phyloP scores from a whole-genome alignment of 1,284 basidiomycete genomes.

The Thecaphora frezii region DNA sequence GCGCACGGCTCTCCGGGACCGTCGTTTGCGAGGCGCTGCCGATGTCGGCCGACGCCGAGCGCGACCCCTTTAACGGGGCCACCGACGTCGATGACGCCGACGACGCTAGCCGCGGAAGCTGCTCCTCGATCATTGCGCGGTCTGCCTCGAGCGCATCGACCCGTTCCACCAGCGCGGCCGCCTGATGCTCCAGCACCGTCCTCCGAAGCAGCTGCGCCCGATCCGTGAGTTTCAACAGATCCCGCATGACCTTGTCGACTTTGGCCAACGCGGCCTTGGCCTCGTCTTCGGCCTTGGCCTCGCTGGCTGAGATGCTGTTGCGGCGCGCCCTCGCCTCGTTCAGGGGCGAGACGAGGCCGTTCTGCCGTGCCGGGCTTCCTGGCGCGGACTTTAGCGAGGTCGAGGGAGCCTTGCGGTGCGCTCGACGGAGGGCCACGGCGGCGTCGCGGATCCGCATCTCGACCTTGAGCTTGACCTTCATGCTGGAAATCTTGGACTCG shows the following conservation, averaged over 20 bases:
- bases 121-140: constrained; percentile 23
- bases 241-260: constrained; percentile 39
- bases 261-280: constrained; percentile 29
- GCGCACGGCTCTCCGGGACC: constrained; percentile 8
- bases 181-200: constrained; percentile 44
- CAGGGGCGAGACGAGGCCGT: constrained; percentile 4
- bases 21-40: constrained; percentile 4
- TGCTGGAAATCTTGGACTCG: constrained; percentile 23
- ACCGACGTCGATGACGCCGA: constrained; percentile 27
- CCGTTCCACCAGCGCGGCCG: constrained; percentile 36
- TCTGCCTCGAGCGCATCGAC: constrained; percentile 34
- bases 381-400: neutral
- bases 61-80: constrained; percentile 22
- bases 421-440: constrained; percentile 42
- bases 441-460: constrained; percentile 45
- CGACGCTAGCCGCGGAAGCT: constrained; percentile 21
- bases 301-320: constrained; percentile 27
- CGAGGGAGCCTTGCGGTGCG: constrained; percentile 31
- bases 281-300: constrained; percentile 42
- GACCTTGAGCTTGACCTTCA: constrained; percentile 43
- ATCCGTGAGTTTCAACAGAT: constrained; percentile 34
- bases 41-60: constrained; percentile 18
- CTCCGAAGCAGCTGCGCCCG: constrained; percentile 26
- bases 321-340: constrained; percentile 15
- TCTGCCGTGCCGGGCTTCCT: neutral